phyloP scores from a whole-genome alignment of 2,329 filamentous ascomycete genomes.

The Phaeoacremonium minimum region DNA sequence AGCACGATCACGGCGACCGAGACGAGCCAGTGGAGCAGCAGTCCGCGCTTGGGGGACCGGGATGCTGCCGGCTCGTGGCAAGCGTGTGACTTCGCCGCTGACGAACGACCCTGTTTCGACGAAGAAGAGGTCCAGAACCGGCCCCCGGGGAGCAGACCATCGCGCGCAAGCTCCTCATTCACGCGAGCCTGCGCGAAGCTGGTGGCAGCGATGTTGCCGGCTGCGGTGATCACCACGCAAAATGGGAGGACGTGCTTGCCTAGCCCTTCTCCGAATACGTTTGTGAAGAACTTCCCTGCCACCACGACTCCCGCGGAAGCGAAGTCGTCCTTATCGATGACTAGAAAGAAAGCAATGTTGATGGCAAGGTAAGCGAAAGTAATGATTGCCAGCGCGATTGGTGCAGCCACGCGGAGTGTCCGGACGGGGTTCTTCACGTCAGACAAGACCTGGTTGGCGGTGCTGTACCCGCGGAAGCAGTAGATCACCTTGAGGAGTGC shows the following conservation, averaged over 20 bases:
- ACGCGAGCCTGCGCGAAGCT: constrained; percentile 43
- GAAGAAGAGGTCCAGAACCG: constrained; percentile 22
- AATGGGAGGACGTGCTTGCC: constrained; percentile 37
- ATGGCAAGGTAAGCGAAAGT: constrained; percentile 51
- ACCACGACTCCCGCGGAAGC: constrained; percentile 47
- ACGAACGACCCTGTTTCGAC: constrained; percentile 9
- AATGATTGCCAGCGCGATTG: constrained; percentile 48
- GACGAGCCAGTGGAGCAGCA: constrained; percentile 57
- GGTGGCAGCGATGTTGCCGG: constrained; percentile 42
- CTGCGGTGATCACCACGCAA: constrained; percentile 40
- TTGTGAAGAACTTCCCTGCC: constrained; percentile 54
- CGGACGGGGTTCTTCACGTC: constrained; percentile 53
- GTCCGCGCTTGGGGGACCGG: constrained; percentile 20
- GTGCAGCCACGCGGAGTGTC: constrained; percentile 53
- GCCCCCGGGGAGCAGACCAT: constrained; percentile 40
- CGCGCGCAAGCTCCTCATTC: constrained; percentile 40
- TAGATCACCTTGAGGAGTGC: constrained; percentile 53
- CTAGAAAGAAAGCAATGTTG: constrained; percentile 56
- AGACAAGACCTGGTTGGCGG: constrained; percentile 51
- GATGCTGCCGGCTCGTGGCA: not conserved
- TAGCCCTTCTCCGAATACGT: constrained; percentile 41
- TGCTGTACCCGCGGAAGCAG: constrained; percentile 50
- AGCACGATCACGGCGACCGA: constrained; percentile 52
- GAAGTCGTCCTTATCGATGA: constrained; percentile 52
- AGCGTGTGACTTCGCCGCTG: constrained; percentile 4